Evolutionary conservation across 345 rosid species (phyloP), one percentile per base, ranked within the genome.

Genomic region (Arabis hirsuta): DNA sequence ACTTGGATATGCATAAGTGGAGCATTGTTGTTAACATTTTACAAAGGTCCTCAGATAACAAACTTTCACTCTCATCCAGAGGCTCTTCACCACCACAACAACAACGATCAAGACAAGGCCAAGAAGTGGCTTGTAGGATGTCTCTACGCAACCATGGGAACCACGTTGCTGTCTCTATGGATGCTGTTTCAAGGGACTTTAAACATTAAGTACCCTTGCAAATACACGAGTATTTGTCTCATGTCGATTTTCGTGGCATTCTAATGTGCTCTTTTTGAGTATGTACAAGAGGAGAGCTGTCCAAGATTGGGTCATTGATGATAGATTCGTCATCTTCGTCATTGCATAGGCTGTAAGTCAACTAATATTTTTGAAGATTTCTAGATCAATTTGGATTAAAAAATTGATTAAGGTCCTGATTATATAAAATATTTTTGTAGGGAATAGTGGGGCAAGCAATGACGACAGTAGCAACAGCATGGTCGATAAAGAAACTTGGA

Each of bases 361-460:
- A 6, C 6, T 34, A 34, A 34, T 34, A 7, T 2, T 22, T 20
- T 22, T 24, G 3, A 42, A 60, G 43, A 41, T 24, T 11, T 22
- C 20, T 60, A 59, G 12, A 29, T 36, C 41, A 36, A 42, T 12
- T 42, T 42, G 4, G 12, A 13, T 42, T 5, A 9, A 29, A 14
- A 13, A 11, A 41, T 22, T 9, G 8, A 44, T 4, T 34, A 64
- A 5, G 45, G 9, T 50, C 14, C 1, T 52, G 50, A 65, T 52
- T 9, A 51, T 19, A 10, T 7, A 10, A 27, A 67, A 29, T 42
- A 26, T 16, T 16, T 16, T 16, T 38, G 56, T 13, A 90, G 91
- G 96, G 97, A 27, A 55, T 81, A 62, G 85, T 87, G 42, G 95
- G 88, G 38, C 85, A 89, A 31, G 95, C 87, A 2, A 54, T 88